Evolutionary conservation across 2,329 filamentous ascomycete species (phyloP), one percentile per base, ranked within the genome.

Genomic region (Trichoderma brevicompactum): DNA sequence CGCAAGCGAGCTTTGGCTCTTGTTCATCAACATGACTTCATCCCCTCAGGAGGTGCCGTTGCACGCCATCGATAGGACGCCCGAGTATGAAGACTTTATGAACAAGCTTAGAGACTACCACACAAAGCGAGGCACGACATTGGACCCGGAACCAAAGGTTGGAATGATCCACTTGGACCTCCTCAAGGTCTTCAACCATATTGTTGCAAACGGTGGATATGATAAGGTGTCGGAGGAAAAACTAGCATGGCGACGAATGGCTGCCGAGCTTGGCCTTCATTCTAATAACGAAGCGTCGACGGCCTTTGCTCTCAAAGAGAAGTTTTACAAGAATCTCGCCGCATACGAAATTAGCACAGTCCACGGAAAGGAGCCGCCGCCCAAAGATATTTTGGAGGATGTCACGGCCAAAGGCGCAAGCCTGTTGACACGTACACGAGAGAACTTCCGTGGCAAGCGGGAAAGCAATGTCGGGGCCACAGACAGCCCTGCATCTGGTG

Each of bases 321-420:
- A 91, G 68, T 97, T 95, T 80, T 96, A 96, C 81, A 94, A 92
- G 77, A 92, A 94, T 72, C 85, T 97, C 50, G 90, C 90, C 12
- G 92, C 93, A 1, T 97, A 91, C 77, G 93, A 96, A 78, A 95
- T 96, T 72, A 87, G 86, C 53, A 89, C 87, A 10, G 79, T 93
- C 48, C 90, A 94, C 78, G 85, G 88, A 62, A 88, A 90, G 76
- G 91, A 93, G 68, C 93, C 93, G 0, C 93, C 93, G 15, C 92
- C 92, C 6, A 92, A 91, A 71, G 92, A 96, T 72, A 96, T 96
- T 54, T 82, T 97, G 40, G 93, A 97, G 77, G 88, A 93, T 49
- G 91, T 92, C 13, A 94, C 92, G 7, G 93, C 92, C 7, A 95
- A 94, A 76, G 92, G 92, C 56, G 92, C 91, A 17, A 85, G 89